Conservation (phyloP, 2,329 filamentous ascomycete species). For the Orbilia quercus region DNA sequence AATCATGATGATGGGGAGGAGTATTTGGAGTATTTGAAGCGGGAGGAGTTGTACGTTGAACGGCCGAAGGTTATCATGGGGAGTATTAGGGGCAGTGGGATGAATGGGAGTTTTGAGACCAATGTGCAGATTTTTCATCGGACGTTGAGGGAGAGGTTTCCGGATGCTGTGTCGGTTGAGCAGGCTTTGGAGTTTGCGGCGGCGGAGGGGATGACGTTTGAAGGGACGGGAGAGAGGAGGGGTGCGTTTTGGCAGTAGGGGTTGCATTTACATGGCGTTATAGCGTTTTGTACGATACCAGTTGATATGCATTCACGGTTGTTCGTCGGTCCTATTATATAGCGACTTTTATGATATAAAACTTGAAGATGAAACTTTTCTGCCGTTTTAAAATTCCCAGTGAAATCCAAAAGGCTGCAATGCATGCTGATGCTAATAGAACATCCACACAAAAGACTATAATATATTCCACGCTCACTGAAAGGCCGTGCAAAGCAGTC, state of each 20-base stretch:
- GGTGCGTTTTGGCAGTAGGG: constrained; percentile 28
- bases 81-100: constrained; percentile 13
- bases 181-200: constrained; percentile 48
- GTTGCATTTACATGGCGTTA: constrained; percentile 19
- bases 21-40: constrained; percentile 22
- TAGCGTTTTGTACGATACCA: constrained; percentile 15
- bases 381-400: constrained; percentile 14
- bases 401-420: background rate
- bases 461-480: constrained; percentile 15
- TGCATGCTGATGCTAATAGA: background rate
- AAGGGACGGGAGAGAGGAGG: constrained; percentile 17
- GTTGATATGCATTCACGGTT: too few species aligned
- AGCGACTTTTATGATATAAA: background rate
- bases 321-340: too few species aligned
- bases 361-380: constrained; percentile 1
- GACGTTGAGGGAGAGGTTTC: constrained; percentile 37
- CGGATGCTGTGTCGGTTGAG: constrained; percentile 30
- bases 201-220: constrained; percentile 40
- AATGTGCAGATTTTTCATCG: constrained; percentile 43
- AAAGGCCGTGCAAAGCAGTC: constrained; percentile 8
- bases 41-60: constrained; percentile 33
- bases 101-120: constrained; percentile 18
- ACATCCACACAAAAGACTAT: background rate
- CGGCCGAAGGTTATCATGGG: constrained; percentile 28
- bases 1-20: constrained; percentile 32